These are phyloP conservation scores for Kregervanrija delftensis DNA, from an alignment of 805 yeast species.

Conservation along the genomic window DNA sequence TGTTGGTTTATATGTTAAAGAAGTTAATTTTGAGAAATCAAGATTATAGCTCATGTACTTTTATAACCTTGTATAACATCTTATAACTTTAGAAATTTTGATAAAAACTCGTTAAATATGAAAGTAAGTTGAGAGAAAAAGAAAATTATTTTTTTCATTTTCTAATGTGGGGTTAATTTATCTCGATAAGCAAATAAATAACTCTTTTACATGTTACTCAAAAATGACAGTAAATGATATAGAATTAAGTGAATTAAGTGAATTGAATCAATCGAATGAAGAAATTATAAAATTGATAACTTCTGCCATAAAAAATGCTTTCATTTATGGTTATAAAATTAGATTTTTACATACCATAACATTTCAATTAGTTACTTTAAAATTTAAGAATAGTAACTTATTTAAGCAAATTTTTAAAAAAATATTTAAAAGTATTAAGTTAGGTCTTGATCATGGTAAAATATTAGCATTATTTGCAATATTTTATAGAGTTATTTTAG, in stretches of 20 bases:
- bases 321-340: conserved; percentile 27
- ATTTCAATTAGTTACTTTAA: conserved; percentile 18
- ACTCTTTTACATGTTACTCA: too few species aligned
- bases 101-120: too few species aligned
- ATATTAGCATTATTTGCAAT: conserved; percentile 26
- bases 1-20: conserved; percentile 23
- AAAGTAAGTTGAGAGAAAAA: too few species aligned
- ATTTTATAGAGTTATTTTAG: conserved; percentile 16
- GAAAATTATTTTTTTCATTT: too few species aligned
- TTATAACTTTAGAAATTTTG: too few species aligned
- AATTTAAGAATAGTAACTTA: neutral
- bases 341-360: conserved; percentile 25
- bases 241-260: neutral
- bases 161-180: too few species aligned
- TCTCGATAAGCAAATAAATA: too few species aligned
- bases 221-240: too few species aligned
- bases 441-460: conserved; percentile 28
- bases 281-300: neutral
- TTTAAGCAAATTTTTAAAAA: conserved; percentile 12
- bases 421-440: conserved; percentile 13
- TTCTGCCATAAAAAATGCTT: conserved; percentile 31
- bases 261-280: neutral
- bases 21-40: neutral
- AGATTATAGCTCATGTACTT: too few species aligned
- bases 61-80: too few species aligned